These are phyloP conservation scores for Tricholoma furcatifolium DNA, from an alignment of 768 basidiomycete genomes.

Conservation along the genomic window DNA sequence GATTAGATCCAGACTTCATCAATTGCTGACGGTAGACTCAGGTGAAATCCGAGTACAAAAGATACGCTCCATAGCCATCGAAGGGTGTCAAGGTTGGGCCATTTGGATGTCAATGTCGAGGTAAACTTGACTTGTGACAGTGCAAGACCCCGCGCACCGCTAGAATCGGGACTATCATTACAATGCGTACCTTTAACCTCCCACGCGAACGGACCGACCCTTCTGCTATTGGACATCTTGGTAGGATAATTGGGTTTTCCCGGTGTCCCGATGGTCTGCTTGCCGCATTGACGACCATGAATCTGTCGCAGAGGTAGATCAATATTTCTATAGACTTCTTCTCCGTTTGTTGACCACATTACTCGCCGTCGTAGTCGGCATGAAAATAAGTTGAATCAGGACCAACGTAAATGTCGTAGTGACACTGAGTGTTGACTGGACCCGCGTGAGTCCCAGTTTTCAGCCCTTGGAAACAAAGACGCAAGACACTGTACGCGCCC, in stretches of 20 bases:
- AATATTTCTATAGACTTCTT: neutral
- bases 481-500: neutral
- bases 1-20: neutral
- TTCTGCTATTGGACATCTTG: too few relatives aligned
- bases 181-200: neutral
- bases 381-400: neutral
- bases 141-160: conserved; percentile 7
- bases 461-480: neutral
- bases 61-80: conserved; percentile 1
- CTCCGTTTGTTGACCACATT: neutral
- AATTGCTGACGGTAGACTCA: conserved; percentile 10
- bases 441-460: neutral
- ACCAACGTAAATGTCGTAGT: neutral
- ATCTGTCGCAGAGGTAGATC: too few relatives aligned
- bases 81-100: conserved; percentile 5
- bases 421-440: neutral
- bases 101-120: conserved; percentile 6
- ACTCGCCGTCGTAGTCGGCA: neutral
- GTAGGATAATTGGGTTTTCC: too few relatives aligned
- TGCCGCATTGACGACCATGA: too few relatives aligned
- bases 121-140: neutral
- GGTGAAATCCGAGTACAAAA: conserved; percentile 11
- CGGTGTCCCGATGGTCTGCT: too few relatives aligned
- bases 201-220: too few relatives aligned
- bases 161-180: neutral